Evolutionary conservation across 164 flowering plant species (phyloP), one percentile per base, ranked within the genome.

Genomic region (Kingdonia uniflora): DNA sequence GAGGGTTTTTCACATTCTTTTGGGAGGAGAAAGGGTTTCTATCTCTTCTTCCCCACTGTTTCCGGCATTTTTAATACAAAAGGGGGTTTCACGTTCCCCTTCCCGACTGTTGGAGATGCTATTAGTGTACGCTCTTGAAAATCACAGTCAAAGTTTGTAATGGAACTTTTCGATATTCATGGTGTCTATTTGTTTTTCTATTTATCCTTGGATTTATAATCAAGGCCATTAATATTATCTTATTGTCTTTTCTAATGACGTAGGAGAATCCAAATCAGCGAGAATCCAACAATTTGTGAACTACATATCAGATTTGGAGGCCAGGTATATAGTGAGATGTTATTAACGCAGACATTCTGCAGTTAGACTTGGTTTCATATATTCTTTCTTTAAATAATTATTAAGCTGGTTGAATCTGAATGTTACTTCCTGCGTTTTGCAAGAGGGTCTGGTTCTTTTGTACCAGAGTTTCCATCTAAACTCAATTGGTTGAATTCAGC

Each of bases 401-500:
- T 51, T 46, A 37, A 52, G 41, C n/a, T 58, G 51, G 53, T 58
- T 29, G 52, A 62, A 55, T 33, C 15, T 19, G n/a, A 29, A 22
- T 49, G 29, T 67, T 25, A 43, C 22, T 19, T 44, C 49, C 59
- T 51, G 33, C n/a, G n/a, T 19, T 38, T 25, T 74, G 40, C n/a
- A 47, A 90, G 97, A 67, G 87, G 80, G 59, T 49, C 62, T 62
- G 75, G 88, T 61, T 52, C 71, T 8, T 47, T 49, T 37, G 95
- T 85, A 43, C 96, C 96, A 13, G 96, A 92, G 66, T 92, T 91
- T 68, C 98, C 96, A 49, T 49, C 87, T 56, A 76, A 77, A 64
- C 95, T 87, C 65, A 96, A 87, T 63, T 92, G 98, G 98, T 66
- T 92, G 55, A 92, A 92, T 67, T 60, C 88, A 8, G 75, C 88